A percentile compares a stretch with the other conserved stretches of the same genome.
These are phyloP conservation scores for Hypoxylon sp. DNA, from an alignment of 2,329 filamentous ascomycete genomes.

Conservation along the genomic window DNA sequence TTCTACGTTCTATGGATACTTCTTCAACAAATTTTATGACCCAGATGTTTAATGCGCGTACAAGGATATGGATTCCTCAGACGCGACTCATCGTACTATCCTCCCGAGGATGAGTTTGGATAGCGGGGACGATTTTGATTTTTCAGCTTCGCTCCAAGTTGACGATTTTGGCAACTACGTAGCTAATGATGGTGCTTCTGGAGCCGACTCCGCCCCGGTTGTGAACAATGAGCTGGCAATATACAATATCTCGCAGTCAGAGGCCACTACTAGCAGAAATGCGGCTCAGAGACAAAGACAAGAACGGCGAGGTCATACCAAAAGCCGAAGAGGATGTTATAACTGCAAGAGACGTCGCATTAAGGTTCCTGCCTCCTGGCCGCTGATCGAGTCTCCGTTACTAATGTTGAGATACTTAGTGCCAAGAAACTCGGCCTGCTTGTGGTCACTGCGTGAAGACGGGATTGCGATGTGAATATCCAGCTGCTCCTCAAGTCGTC, in stretches of 20 bases:
- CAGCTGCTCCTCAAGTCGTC: slow-evolving; percentile 61
- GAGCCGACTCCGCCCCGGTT: slow-evolving; percentile 33
- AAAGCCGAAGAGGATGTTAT: slow-evolving; percentile 73
- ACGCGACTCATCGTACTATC: slow-evolving; percentile 29
- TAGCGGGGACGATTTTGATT: slow-evolving; percentile 37
- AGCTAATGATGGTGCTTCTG: slow-evolving; percentile 33
- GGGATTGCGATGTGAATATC: slow-evolving; percentile 72
- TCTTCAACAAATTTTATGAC: neutral
- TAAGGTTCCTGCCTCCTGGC: slow-evolving; percentile 58
- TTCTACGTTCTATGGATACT: slow-evolving; percentile 13
- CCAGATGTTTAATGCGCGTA: neutral
- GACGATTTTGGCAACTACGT: slow-evolving; percentile 30
- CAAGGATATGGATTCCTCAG: slow-evolving; percentile 38
- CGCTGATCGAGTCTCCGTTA: neutral
- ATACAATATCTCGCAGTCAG: slow-evolving; percentile 22
- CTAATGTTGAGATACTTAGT: slow-evolving; percentile 62
- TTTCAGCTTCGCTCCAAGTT: slow-evolving; percentile 39
- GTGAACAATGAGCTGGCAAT: slow-evolving; percentile 32
- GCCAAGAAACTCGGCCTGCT: slow-evolving; percentile 72
- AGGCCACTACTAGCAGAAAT: slow-evolving; percentile 27
- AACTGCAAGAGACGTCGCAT: slow-evolving; percentile 76
- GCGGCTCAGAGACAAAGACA: slow-evolving; percentile 54
- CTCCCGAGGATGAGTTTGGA: slow-evolving; percentile 40
- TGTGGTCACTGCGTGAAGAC: slow-evolving; percentile 74
- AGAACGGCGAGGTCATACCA: slow-evolving; percentile 72